These are phyloP conservation scores for Cyclotella atomus DNA, from an alignment of 108 stramenopile species.

Conservation along the genomic window DNA sequence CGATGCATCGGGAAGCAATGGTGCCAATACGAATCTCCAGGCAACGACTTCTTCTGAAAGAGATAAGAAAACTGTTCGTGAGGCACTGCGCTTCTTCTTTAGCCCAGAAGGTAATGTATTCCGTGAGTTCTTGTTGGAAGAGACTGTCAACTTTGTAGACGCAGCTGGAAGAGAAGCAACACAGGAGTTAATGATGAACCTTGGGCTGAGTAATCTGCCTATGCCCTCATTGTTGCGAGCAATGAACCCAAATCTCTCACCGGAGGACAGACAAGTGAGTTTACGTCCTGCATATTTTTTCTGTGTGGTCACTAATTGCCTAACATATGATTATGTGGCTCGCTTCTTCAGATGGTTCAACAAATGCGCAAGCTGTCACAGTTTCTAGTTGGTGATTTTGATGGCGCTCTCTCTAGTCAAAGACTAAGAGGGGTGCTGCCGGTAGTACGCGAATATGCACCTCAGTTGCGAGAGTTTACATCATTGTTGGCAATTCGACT, in stretches of 20 bases:
- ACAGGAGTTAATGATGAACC: constrained; percentile 55
- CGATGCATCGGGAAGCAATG: constrained; percentile 46
- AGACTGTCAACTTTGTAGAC: constrained; percentile 85
- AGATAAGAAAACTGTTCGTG: constrained; percentile 78
- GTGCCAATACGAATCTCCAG: constrained; percentile 1
- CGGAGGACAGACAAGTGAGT: constrained; percentile 62
- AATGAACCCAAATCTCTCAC: constrained; percentile 67
- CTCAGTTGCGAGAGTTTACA: constrained; percentile 75
- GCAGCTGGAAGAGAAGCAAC: constrained; percentile 73
- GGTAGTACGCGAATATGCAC: constrained; percentile 74
- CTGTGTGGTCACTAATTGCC: too few species aligned
- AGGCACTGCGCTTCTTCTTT: constrained; percentile 93
- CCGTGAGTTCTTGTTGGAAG: constrained; percentile 91
- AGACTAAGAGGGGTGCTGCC: constrained; percentile 72
- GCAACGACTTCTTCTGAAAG: constrained; percentile 38
- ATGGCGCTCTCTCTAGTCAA: constrained; percentile 56
- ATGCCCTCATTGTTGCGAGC: constrained; percentile 76
- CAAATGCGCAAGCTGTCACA: constrained; percentile 80
- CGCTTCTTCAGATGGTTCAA: constrained; percentile 54
- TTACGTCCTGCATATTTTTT: not conserved
- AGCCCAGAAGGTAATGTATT: constrained; percentile 88
- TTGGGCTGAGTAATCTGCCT: constrained; percentile 68
- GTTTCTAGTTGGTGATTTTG: constrained; percentile 79
- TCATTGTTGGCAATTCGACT: constrained; percentile 67
- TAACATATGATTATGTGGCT: too few species aligned